Conservation (phyloP, 441 rosid genomes). For the Croton laevigatus region DNA sequence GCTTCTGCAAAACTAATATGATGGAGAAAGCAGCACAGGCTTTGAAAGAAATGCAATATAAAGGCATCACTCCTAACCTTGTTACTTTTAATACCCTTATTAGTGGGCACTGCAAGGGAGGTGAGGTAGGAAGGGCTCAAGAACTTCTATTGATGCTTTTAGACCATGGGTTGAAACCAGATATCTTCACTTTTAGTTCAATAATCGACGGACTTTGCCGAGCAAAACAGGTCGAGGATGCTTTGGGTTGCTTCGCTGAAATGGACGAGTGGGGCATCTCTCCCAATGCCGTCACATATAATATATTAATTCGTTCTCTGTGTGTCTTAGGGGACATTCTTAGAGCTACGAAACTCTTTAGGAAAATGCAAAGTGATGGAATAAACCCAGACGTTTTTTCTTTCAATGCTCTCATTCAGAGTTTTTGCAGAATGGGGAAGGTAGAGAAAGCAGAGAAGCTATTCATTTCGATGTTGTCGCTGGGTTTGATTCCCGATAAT, state of each 20-base stretch:
- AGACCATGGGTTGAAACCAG: slow-evolving; percentile 59
- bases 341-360: slow-evolving; percentile 47
- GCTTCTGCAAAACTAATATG: slow-evolving; percentile 63
- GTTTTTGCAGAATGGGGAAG: slow-evolving; percentile 54
- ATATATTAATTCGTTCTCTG: slow-evolving; percentile 54
- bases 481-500: slow-evolving; percentile 64
- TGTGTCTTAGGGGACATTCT: slow-evolving; percentile 50
- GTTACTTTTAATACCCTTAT: slow-evolving; percentile 80
- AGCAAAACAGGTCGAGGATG: slow-evolving; percentile 54
- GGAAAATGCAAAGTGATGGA: slow-evolving; percentile 59
- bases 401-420: slow-evolving; percentile 59
- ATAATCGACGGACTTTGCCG: slow-evolving; percentile 76
- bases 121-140: slow-evolving; percentile 42
- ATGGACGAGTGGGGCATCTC: slow-evolving; percentile 75
- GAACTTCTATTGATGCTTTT: slow-evolving; percentile 49
- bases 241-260: slow-evolving; percentile 74
- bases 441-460: slow-evolving; percentile 55
- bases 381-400: slow-evolving; percentile 54
- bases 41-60: slow-evolving; percentile 51
- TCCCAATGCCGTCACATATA: slow-evolving; percentile 65
- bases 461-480: slow-evolving; percentile 41
- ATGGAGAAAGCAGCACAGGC: slow-evolving; percentile 44
- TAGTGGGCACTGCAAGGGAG: slow-evolving; percentile 49
- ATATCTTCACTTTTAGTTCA: slow-evolving; percentile 68
- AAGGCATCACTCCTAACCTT: slow-evolving; percentile 61